Percentiles rank a stretch among this genome's conserved stretches.
phyloP scores from a whole-genome alignment of 495 filamentous ascomycete genomes.

The Filosporella fistucella region DNA sequence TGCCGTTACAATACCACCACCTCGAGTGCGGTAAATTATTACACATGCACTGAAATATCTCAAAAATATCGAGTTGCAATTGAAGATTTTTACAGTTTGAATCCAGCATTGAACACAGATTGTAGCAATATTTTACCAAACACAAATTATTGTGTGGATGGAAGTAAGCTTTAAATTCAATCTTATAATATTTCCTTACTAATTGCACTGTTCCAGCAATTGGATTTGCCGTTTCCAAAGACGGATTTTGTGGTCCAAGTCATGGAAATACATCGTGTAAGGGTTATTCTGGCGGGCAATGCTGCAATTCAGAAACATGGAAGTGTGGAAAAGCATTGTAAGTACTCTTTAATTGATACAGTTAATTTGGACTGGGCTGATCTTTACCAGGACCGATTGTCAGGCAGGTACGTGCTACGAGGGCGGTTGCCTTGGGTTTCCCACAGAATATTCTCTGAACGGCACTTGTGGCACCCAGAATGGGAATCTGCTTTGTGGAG shows the following conservation, averaged over 20 bases:
- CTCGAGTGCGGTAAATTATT: conserved; percentile 20
- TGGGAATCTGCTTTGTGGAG: conserved; percentile 15
- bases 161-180: conserved; percentile 21
- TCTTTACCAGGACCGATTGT: conserved; percentile 30
- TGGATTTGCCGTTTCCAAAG: conserved; percentile 20
- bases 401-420: conserved; percentile 27
- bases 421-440: conserved; percentile 22
- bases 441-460: conserved; percentile 19
- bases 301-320: conserved; percentile 21
- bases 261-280: conserved; percentile 28
- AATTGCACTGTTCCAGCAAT: not conserved
- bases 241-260: conserved; percentile 24
- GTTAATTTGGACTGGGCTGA: too few species aligned
- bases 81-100: conserved; percentile 22
- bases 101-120: conserved; percentile 18
- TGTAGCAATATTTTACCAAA: conserved; percentile 23
- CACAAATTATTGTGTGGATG: conserved; percentile 24
- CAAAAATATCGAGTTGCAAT: conserved; percentile 11
- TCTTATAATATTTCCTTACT: too few species aligned
- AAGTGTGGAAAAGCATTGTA: conserved; percentile 23
- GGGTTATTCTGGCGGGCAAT: conserved; percentile 7
- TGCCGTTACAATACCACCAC: conserved; percentile 16
- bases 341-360: too few species aligned
- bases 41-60: conserved; percentile 18
- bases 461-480: conserved; percentile 24